A percentile compares a stretch with the other conserved stretches of the same genome.
These are phyloP conservation scores for Candida sonorensis DNA, from an alignment of 805 yeast species.

Conservation along the genomic window DNA sequence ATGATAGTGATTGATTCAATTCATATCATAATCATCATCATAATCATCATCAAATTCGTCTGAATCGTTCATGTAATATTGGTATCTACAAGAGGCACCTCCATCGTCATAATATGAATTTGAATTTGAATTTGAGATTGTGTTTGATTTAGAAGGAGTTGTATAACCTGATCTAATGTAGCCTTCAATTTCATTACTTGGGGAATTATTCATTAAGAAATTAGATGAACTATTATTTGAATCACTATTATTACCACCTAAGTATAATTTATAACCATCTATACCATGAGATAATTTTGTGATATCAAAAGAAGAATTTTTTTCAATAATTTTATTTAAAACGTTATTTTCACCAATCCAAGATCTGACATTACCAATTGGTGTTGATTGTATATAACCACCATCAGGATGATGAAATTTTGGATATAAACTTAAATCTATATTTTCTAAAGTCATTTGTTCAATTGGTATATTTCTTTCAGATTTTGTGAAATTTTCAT, in stretches of 20 bases:
- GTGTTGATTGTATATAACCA: constrained; percentile 54
- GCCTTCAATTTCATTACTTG: constrained; percentile 27
- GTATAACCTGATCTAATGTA: constrained; percentile 28
- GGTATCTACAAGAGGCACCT: constrained; percentile 12
- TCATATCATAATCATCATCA: constrained; percentile 15
- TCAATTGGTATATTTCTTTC: constrained; percentile 4
- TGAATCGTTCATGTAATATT: constrained; percentile 9
- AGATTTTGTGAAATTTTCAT: constrained; percentile 1
- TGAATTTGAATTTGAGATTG: constrained; percentile 6
- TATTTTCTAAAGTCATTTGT: constrained; percentile 21
- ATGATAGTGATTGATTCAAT: no score
- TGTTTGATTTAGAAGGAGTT: constrained; percentile 1
- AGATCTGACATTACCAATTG: constrained; percentile 53
- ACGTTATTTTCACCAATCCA: constrained; percentile 36
- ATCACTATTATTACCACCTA: constrained; percentile 18
- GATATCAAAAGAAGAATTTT: constrained; percentile 30
- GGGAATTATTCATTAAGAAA: no score
- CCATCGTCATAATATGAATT: constrained; percentile 16
- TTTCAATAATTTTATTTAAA: constrained; percentile 41
- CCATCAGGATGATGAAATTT: constrained; percentile 56
- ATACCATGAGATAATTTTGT: constrained; percentile 26
- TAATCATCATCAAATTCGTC: constrained; percentile 11
- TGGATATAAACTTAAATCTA: constrained; percentile 42
- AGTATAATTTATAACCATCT: constrained; percentile 29
- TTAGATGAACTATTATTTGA: no score